These are phyloP conservation scores for Cryptomeria japonica DNA, from an alignment of 75 land plant genomes.

Conservation along the genomic window DNA sequence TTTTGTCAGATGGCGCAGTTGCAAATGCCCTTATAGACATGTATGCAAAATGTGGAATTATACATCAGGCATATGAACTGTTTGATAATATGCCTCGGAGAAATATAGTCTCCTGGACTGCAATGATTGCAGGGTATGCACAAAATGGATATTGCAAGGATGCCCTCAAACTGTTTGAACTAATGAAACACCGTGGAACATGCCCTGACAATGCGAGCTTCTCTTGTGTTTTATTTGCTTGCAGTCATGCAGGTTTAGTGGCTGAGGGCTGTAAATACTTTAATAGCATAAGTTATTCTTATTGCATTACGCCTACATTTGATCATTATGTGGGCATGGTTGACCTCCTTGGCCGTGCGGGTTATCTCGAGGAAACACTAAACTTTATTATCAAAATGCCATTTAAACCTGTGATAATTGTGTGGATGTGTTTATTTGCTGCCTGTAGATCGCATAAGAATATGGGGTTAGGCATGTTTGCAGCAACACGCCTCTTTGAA, in stretches of 20 bases:
- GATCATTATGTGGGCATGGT: background rate
- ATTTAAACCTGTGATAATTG: slow-evolving; percentile 25
- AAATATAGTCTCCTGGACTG: slow-evolving; percentile 44
- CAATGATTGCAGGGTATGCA: slow-evolving; percentile 45
- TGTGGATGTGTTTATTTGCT: slow-evolving; percentile 46
- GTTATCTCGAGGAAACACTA: slow-evolving; percentile 33
- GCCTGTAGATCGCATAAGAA: slow-evolving; percentile 30
- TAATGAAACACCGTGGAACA: background rate
- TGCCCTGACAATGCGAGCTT: background rate
- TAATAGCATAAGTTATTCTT: background rate
- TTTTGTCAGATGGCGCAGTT: background rate
- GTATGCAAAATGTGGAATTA: slow-evolving; percentile 16
- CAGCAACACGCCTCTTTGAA: background rate
- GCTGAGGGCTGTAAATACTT: slow-evolving; percentile 7
- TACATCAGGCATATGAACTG: slow-evolving; percentile 18
- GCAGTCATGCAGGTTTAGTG: slow-evolving; percentile 8
- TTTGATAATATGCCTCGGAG: slow-evolving; percentile 34
- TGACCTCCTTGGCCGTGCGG: background rate
- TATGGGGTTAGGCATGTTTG: background rate
- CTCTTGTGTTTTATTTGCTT: slow-evolving; percentile 1
- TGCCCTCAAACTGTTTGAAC: slow-evolving; percentile 1
- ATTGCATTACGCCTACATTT: background rate
- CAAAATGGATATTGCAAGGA: slow-evolving; percentile 10
- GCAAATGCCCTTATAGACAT: slow-evolving; percentile 14
- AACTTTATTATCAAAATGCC: slow-evolving; percentile 38